Base-by-base conservation (phyloP, 1,284 basidiomycete genomes). In the Boletus mariae region DNA sequence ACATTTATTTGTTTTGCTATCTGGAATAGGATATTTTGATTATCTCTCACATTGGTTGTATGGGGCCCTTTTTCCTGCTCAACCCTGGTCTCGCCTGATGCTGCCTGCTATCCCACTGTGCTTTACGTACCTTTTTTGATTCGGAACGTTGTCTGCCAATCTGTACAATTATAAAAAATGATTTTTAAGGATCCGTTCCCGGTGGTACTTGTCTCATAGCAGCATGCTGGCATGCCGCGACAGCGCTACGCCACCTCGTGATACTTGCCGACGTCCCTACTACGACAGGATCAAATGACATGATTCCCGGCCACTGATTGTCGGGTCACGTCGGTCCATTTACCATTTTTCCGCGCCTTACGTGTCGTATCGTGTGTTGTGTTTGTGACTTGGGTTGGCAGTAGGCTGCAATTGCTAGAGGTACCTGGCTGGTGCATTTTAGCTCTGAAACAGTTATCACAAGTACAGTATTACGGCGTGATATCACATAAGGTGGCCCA, bases 21-120 rank as follows among this genome's bases (percentile, higher is more conserved):
- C 8, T 45, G 59, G 59, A 59, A 43, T 59, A 37, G 28, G 41
- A 56, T 55, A 15, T 44, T 15, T 17, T 41, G 32, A 15, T 35
- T 12, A 20, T 49, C 9, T 40, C 23, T 12, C 15, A 20, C 8
- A 11, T 35, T 20, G 34, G 15, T 32, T 45, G 4, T 38, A 40
- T 37, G 26, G 3, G 17, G 17, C 17, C 17, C 17, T 17, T 2
- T 20, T 47, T 4, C 26, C n/a, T 37, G n/a, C 35, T 7, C 15
- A n/a, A 37, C 37, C 37, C 37, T 38, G 37, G 17, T 38, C 7
- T 38, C 37, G 37, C 25, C 15, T 47, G 17, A 17, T 17, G 17
- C 17, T 17, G 17, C 17, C 17, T 17, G 17, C 17, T 17, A 17
- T 17, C 17, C 17, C 17, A 17, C 17, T 20, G 10, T 23, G 35